Evolutionary conservation across 2,329 filamentous ascomycete genomes (phyloP), one percentile per base, ranked within the genome.

Genomic region (Chrysoporthe austroafricana): DNA sequence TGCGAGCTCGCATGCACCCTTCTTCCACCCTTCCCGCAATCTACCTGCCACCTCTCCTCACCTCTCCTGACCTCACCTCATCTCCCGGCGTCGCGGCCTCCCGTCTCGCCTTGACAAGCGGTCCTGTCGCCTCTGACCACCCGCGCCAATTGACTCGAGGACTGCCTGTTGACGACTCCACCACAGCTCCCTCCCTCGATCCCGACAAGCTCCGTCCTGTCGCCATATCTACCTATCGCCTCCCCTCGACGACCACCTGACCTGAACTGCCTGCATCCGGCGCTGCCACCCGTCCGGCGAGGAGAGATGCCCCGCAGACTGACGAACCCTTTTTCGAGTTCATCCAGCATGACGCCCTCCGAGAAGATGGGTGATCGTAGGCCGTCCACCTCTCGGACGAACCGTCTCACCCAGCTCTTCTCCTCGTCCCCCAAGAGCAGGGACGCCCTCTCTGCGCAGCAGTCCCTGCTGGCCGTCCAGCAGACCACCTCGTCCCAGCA

Each of bases 341-440:
- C 79, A 71, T 80, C 80, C 77, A 81, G 78, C 77, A 84, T 81
- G 80, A 76, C 80, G 69, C 77, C 79, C 64, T 75, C 78, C 71
- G 85, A 86, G 77, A 85, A 81, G 79, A 75, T 79, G 71, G 82
- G 78, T 73, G 84, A 88, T 78, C 83, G 87, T 77, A 83, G 86
- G 77, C 81, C 84, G 65, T 90, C 88, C 56, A 83, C 84, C 72
- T 87, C 86, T 74, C 93, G 92, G 80, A 86, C 88, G 77, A 94
- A 90, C 79, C 91, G 92, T 76, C 87, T 97, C 73, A 88, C 89
- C 72, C 90, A 94, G 76, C 88, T 97, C 81, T 97, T 97, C 80
- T 92, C 91, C 68, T 88, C 89, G 63, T 91, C 91, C 62, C 90
- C 91, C 72, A 95, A 94, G 82, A 83, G 86, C 72, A 94, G 91